phyloP scores from a whole-genome alignment of 305 asterid genomes.

The Fraxinus sp. region DNA sequence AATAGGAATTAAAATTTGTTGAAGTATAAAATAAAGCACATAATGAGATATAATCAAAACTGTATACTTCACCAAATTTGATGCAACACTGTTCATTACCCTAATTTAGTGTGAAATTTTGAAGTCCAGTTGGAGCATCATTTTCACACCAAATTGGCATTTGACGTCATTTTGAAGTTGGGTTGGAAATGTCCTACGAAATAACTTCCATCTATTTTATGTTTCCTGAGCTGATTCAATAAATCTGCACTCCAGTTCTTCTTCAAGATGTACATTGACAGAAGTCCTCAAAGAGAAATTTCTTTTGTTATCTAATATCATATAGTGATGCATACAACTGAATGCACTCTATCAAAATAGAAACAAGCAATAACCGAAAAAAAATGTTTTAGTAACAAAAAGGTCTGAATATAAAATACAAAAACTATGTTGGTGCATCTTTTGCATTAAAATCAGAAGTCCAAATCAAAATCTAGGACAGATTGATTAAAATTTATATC shows the following conservation, averaged over 20 bases:
- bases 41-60: neutral
- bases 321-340: conserved; percentile 1
- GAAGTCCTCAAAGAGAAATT: conserved; percentile 10
- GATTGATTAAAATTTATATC: conserved; percentile 8
- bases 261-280: neutral
- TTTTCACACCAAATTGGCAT: neutral
- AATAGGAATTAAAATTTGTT: neutral
- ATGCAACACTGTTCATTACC: neutral
- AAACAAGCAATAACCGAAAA: neutral
- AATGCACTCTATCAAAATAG: neutral
- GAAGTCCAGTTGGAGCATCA: neutral
- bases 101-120: neutral
- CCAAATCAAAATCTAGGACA: neutral
- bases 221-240: neutral
- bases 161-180: neutral
- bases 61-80: neutral
- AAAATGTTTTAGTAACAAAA: neutral
- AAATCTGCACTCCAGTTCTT: neutral
- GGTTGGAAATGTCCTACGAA: neutral
- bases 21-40: neutral
- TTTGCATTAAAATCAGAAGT: neutral
- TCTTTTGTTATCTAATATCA: conserved; percentile 1
- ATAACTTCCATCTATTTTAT: neutral
- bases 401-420: neutral
- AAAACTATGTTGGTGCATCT: neutral